Conservation (phyloP, 75 land plant genomes). For the Selaginella tamariscina region DNA sequence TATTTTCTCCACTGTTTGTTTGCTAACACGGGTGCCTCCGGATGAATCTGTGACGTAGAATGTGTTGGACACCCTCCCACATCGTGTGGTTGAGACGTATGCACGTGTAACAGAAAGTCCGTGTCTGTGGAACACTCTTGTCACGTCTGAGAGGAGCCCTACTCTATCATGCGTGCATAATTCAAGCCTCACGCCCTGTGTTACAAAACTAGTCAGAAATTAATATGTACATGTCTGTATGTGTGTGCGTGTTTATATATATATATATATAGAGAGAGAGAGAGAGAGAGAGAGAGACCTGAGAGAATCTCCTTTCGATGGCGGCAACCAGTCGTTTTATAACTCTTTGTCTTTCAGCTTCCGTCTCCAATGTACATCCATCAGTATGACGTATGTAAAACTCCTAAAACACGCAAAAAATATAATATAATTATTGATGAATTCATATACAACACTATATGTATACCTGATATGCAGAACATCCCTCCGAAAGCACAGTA, state of each 20-base stretch:
- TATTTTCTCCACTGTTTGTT: slow-evolving; percentile 51
- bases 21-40: slow-evolving; percentile 39
- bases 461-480: slow-evolving; percentile 14
- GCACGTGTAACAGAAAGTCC: slow-evolving; percentile 75
- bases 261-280: no score
- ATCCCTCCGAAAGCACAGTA: not conserved
- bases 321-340: slow-evolving; percentile 70
- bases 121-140: slow-evolving; percentile 78
- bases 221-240: no score
- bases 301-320: slow-evolving; percentile 44
- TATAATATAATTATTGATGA: no score
- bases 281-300: no score
- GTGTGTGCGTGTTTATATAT: no score
- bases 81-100: slow-evolving; percentile 50
- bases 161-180: slow-evolving; percentile 50
- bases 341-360: slow-evolving; percentile 49
- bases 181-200: slow-evolving; percentile 86
- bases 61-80: slow-evolving; percentile 40
- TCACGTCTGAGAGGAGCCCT: slow-evolving; percentile 73
- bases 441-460: no score
- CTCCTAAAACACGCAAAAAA: no score
- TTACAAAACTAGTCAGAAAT: no score
- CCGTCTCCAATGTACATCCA: slow-evolving; percentile 50
- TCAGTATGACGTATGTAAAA: slow-evolving; percentile 64
- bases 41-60: slow-evolving; percentile 65